Base-by-base conservation (phyloP, 805 yeast species). In the Starmerella bacillaris region DNA sequence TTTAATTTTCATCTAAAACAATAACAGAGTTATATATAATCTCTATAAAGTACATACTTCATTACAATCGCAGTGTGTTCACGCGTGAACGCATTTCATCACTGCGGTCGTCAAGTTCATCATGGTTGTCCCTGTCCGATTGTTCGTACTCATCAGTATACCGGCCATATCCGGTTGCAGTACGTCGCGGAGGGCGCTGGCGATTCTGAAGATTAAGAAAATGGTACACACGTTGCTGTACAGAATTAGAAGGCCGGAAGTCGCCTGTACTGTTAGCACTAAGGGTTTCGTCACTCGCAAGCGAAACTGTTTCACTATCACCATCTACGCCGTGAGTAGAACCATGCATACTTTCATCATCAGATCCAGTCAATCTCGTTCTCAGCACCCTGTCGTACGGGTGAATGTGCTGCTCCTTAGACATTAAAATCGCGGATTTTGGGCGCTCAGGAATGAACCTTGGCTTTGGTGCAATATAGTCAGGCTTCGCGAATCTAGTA, bases 111-210 rank as follows among this genome's bases (percentile, higher is more conserved):
- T 20, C 34, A 12, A 8, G 24, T 4, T 14, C 35, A 16, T 17
- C 16, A 15, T 12, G 26, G 31, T 37, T 20, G 16, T 21, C 12
- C 37, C 28, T 21, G 34, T 28, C 8, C 14, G 14, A 21, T 20
- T 14, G 31, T 3, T 27, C 38, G 4, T 35, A 36, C 14, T 21
- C 41, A 33, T 65, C 74, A 0, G 84, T 72, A 50, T 67, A 78
- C 50, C 70, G 70, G 5, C 94, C 94, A 53, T 83, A 82, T 0
- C 94, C 94, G 4, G 63, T 54, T 0, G 93, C 93, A 0, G 86
- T 72, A 46, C 68, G 74, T 14, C 57, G 51, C 0, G 67, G 57
- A 3, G 67, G 67, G 9, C 68, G 66, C 30, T 53, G 48, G 9
- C 48, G 44, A 15, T 44, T 34, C 18, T 52, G 44, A 36, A 46